phyloP scores from a whole-genome alignment of 2,329 filamentous ascomycete genomes.

The Phialophora tarda region DNA sequence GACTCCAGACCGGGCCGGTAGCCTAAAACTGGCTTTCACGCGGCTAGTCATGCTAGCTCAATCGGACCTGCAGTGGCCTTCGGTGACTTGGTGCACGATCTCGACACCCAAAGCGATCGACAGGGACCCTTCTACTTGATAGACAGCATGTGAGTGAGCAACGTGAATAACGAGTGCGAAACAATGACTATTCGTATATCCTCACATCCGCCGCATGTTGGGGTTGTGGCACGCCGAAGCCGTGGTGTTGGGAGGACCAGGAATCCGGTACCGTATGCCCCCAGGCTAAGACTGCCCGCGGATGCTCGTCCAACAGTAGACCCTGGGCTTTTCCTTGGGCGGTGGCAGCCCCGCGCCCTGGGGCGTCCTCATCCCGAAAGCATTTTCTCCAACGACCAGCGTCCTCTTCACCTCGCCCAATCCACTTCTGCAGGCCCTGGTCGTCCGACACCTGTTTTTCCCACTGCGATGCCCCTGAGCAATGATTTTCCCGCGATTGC shows the following conservation, averaged over 20 bases:
- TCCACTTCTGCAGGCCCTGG: conserved; percentile 11
- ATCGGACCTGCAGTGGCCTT: conserved; percentile 20
- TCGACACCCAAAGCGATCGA: not conserved
- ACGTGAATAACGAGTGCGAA: not conserved
- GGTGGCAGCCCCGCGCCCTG: conserved; percentile 9
- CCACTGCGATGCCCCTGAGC: conserved; percentile 30
- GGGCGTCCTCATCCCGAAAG: conserved; percentile 1
- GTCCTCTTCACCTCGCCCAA: conserved; percentile 5
- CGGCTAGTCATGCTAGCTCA: conserved; percentile 7
- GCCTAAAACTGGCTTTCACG: conserved; percentile 4
- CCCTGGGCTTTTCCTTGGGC: not conserved
- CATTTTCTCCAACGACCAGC: not conserved
- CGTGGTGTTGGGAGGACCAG: not conserved
- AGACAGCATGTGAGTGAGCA: not conserved
- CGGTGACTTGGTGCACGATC: conserved; percentile 6
- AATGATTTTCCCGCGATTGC: conserved; percentile 32
- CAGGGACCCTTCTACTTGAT: not conserved
- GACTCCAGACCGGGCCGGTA: conserved; percentile 22
- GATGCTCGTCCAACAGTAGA: not conserved
- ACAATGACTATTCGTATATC: not conserved
- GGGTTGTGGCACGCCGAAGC: not conserved
- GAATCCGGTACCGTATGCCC: not conserved
- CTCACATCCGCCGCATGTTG: not conserved
- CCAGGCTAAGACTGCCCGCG: conserved; percentile 3
- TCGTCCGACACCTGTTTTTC: not conserved